A percentile compares a stretch with the other conserved stretches of the same genome.
Conservation (phyloP, 805 yeast genomes). For the Pichia membranifaciens region DNA sequence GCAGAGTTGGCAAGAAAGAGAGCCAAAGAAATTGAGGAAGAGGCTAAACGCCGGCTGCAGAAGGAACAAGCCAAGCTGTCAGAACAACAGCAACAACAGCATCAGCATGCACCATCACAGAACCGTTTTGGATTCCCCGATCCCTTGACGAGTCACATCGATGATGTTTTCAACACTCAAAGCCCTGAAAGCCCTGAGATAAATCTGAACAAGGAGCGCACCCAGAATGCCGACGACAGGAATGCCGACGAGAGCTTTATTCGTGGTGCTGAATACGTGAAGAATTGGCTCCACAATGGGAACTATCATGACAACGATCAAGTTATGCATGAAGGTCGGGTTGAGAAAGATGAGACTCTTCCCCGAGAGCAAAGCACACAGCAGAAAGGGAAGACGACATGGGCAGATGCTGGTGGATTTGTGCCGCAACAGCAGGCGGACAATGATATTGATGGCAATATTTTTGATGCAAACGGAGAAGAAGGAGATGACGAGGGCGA, state of each 20-base stretch:
- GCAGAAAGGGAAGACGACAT: neutral
- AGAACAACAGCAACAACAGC: neutral
- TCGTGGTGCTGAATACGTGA: neutral
- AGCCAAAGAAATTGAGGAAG: constrained; percentile 7
- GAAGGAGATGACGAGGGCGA: neutral
- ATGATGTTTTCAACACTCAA: constrained; percentile 11
- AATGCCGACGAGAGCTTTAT: neutral
- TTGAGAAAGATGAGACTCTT: neutral
- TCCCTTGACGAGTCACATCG: neutral
- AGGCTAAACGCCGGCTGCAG: constrained; percentile 4
- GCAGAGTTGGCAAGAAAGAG: constrained; percentile 7
- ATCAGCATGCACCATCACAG: neutral
- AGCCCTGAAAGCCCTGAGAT: neutral
- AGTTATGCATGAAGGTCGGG: neutral
- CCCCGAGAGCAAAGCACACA: neutral
- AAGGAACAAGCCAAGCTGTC: neutral
- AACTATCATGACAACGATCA: neutral
- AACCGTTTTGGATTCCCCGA: neutral
- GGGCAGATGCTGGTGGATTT: constrained; percentile 7
- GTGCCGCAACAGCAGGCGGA: neutral
- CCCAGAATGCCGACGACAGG: neutral
- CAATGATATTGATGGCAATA: constrained; percentile 2
- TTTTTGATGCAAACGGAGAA: constrained; percentile 7
- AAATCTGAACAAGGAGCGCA: neutral
- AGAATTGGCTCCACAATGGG: neutral